Evolutionary conservation across 345 rosid genomes (phyloP).

Genomic region (Durio zibethinus): DNA sequence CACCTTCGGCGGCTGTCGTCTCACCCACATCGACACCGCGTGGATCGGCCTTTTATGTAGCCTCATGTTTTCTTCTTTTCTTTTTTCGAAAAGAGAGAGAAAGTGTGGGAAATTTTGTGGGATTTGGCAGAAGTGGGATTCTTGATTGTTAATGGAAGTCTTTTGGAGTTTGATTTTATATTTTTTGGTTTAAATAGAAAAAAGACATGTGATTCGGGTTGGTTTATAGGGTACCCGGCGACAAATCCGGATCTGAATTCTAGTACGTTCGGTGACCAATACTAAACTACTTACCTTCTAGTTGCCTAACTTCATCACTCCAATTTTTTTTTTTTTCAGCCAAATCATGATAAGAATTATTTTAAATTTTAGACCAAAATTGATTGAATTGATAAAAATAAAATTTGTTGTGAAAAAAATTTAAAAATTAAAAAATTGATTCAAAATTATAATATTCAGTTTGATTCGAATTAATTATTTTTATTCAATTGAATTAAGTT

Average conservation of each 20-base stretch:
- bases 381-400: too few species aligned
- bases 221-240: neutral
- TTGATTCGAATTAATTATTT: too few species aligned
- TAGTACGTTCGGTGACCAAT: neutral
- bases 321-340: too few species aligned
- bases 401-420: too few species aligned
- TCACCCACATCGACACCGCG: slow-evolving; percentile 73
- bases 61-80: slow-evolving; percentile 43
- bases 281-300: neutral
- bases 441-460: too few species aligned
- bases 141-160: neutral
- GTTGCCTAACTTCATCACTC: neutral
- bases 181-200: too few species aligned
- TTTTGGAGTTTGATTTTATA: neutral
- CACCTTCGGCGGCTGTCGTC: slow-evolving; percentile 98
- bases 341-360: too few species aligned
- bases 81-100: slow-evolving; percentile 10
- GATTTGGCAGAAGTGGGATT: neutral
- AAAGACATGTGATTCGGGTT: neutral
- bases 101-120: slow-evolving; percentile 10
- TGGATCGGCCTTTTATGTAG: slow-evolving; percentile 60
- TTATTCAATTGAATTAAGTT: too few species aligned
- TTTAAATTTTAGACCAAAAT: too few species aligned
- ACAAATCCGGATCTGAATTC: neutral
- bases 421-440: too few species aligned